Base-by-base conservation (phyloP, 176 grass and related monocot species). In the Eremochloa ophiuroides region DNA sequence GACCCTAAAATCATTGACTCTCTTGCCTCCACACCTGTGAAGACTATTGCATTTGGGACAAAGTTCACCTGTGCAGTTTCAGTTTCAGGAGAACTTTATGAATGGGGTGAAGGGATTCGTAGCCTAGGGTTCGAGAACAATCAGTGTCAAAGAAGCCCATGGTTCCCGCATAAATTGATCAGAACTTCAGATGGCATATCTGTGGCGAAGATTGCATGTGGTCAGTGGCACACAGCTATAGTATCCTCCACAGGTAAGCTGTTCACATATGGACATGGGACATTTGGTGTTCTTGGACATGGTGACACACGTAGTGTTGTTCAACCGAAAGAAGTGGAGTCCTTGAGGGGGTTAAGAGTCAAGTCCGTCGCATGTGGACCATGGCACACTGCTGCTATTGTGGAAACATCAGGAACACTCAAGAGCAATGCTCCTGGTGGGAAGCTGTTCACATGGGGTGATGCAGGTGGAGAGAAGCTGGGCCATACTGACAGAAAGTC, bases 231-330 rank as follows among this genome's bases (percentile, higher is more conserved):
- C 75, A 95, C 96, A 46, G 86, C 88, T 71, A 85, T 95, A 42
- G 73, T 95, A 83, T 95, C 91, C 28, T 95, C 96, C 12, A 74
- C 82, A 13, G 96, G 93, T 78, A 91, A 87, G 73, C 73, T 99
- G 51, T 95, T 90, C 74, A 95, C 96, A 42, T 95, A 88, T 78
- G 96, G 96, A 13, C 85, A 99, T 70, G 96, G 93, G 37, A 90
- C 93, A 39, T 99, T 99, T 82, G 96, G 96, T 61, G 91, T 93
- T 85, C 96, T 99, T 77, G 96, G 96, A 48, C 96, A 99, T 83
- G 96, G 96, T n/a, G 74, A 93, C 84, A 81, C 74, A 0, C 26
- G 39, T 27, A 90, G 82, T 76, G 18, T 99, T 77, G 33, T 83
- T 77, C 89, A 31, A 6, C 96, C 93, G 6, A 99, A 90, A 88